phyloP scores from a whole-genome alignment of 805 yeast genomes.

The Metschnikowia aberdeeniae region DNA sequence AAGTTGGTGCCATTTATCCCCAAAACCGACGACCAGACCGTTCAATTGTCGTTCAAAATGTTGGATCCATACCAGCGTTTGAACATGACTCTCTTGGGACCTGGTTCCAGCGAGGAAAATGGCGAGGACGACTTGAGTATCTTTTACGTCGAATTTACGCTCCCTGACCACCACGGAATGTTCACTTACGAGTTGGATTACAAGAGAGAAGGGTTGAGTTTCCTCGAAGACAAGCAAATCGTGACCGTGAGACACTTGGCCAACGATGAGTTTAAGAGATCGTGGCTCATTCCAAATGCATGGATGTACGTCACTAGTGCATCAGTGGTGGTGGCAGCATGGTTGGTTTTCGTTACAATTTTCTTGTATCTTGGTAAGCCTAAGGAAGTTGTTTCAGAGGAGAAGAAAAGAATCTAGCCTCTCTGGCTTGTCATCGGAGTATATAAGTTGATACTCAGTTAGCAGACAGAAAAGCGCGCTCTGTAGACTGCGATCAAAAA shows the following conservation, averaged over 20 bases:
- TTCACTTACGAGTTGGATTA: slow-evolving; percentile 81
- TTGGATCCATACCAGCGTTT: slow-evolving; percentile 93
- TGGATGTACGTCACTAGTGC: slow-evolving; percentile 86
- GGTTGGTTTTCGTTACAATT: slow-evolving; percentile 72
- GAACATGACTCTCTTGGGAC: slow-evolving; percentile 46
- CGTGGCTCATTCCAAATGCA: slow-evolving; percentile 89
- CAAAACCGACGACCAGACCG: slow-evolving; percentile 40
- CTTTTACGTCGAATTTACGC: slow-evolving; percentile 53
- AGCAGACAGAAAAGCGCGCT: neutral
- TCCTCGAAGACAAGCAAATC: slow-evolving; percentile 57
- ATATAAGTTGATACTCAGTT: neutral
- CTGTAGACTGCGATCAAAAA: slow-evolving; percentile 2
- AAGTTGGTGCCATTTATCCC: slow-evolving; percentile 65
- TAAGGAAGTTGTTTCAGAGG: neutral
- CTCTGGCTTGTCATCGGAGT: neutral
- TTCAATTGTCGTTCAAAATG: slow-evolving; percentile 84
- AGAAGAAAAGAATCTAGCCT: slow-evolving; percentile 1
- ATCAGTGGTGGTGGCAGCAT: slow-evolving; percentile 61
- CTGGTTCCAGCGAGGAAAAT: slow-evolving; percentile 30
- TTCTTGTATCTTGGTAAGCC: slow-evolving; percentile 44
- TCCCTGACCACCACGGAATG: slow-evolving; percentile 97
- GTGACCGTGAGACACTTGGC: slow-evolving; percentile 92
- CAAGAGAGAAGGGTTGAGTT: slow-evolving; percentile 71
- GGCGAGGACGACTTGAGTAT: slow-evolving; percentile 44
- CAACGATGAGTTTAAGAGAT: slow-evolving; percentile 89